phyloP scores from a whole-genome alignment of 805 yeast species.

The Yamadazyma paraphyllophila region DNA sequence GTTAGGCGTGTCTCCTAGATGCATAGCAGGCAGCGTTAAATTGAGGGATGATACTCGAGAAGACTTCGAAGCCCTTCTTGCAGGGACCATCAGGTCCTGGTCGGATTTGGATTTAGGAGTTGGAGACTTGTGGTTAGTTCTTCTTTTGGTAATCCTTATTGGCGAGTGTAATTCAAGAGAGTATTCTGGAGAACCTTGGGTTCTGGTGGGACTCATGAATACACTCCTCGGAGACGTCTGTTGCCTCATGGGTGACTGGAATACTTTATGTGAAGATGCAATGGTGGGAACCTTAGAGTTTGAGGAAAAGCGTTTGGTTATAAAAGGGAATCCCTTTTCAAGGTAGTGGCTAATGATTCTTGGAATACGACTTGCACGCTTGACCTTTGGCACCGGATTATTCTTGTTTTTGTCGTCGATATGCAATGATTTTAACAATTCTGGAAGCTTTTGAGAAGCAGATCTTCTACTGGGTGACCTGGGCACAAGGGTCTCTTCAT shows the following conservation, averaged over 20 bases:
- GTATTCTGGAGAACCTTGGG: constrained; percentile 4
- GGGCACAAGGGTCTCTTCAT: constrained; percentile 16
- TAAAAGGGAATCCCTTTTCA: not conserved
- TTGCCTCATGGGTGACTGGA: constrained; percentile 22
- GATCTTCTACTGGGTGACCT: not conserved
- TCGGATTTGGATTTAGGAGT: constrained; percentile 9
- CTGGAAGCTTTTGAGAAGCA: not conserved
- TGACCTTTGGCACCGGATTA: not conserved
- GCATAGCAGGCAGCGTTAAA: constrained; percentile 6
- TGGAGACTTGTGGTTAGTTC: constrained; percentile 10
- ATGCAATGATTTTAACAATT: not conserved
- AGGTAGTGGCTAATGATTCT: not conserved
- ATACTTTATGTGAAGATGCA: constrained; percentile 29
- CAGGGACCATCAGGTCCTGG: not conserved
- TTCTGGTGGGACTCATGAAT: not conserved
- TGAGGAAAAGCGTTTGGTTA: not conserved
- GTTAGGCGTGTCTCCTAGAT: constrained; percentile 9
- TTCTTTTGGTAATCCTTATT: constrained; percentile 3
- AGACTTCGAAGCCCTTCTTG: constrained; percentile 2
- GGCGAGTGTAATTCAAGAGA: constrained; percentile 3
- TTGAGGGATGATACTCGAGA: constrained; percentile 7
- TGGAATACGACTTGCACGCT: constrained; percentile 3
- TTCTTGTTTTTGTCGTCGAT: not conserved
- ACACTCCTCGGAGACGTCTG: not conserved
- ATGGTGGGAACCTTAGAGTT: constrained; percentile 25